These are phyloP conservation scores for Penicillium brasilianum DNA, from an alignment of 2,329 filamentous ascomycete genomes.

Conservation along the genomic window DNA sequence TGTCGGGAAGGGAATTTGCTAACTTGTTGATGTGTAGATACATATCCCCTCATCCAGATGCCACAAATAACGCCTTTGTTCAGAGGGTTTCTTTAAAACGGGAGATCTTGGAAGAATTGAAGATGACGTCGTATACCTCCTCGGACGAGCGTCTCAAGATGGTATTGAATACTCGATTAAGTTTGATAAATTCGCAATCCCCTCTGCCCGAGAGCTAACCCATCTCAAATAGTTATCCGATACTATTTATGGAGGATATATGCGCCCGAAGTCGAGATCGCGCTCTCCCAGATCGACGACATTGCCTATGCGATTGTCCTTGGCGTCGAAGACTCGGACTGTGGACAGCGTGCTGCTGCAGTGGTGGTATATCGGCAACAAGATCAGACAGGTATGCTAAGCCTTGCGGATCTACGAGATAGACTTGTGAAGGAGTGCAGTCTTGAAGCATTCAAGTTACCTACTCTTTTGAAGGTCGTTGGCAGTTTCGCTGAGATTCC, in stretches of 20 bases:
- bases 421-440: background rate
- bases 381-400: background rate
- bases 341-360: background rate
- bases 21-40: background rate
- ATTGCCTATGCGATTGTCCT: background rate
- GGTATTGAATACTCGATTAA: background rate
- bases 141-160: slow-evolving; percentile 3
- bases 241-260: background rate
- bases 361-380: background rate
- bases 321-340: background rate
- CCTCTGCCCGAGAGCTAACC: background rate
- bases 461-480: background rate
- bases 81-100: background rate
- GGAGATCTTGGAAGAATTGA: background rate
- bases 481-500: background rate
- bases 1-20: background rate
- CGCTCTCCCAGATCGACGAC: background rate
- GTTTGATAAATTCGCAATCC: background rate
- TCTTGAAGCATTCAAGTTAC: background rate
- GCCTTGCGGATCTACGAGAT: background rate
- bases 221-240: background rate
- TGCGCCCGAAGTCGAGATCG: background rate
- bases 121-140: background rate
- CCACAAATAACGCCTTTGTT: background rate
- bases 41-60: background rate